Evolutionary conservation across 257 asterid genomes (phyloP).

Genomic region (Solanum ossicruentum): DNA sequence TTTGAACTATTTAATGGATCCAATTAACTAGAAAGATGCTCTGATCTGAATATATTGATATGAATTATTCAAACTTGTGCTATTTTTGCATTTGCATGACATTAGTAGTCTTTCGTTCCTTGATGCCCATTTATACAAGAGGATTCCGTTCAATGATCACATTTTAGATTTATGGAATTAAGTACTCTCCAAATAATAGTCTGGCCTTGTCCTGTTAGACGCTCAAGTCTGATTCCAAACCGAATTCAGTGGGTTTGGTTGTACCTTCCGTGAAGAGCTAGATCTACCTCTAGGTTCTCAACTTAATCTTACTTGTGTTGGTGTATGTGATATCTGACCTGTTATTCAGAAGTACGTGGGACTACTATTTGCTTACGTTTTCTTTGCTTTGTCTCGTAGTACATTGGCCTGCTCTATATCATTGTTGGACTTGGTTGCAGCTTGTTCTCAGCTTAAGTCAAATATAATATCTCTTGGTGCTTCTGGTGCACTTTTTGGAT

Average conservation of each 20-base stretch:
- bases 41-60: background rate
- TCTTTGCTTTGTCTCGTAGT: slow-evolving; percentile 23
- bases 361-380: background rate
- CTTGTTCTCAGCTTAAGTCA: slow-evolving; percentile 61
- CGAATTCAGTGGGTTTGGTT: background rate
- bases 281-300: background rate
- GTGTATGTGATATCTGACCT: background rate
- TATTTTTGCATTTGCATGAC: background rate
- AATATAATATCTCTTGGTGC: slow-evolving; percentile 83
- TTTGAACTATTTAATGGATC: background rate
- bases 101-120: background rate
- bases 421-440: slow-evolving; percentile 89
- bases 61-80: background rate
- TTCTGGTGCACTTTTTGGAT: slow-evolving; percentile 88
- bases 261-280: background rate
- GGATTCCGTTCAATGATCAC: background rate
- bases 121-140: background rate
- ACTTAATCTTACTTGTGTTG: background rate
- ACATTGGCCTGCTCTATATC: slow-evolving; percentile 64
- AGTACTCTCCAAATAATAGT: background rate
- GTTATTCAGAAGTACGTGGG: background rate
- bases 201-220: background rate
- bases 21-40: background rate
- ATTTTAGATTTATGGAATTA: background rate
- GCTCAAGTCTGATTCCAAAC: background rate